phyloP scores from a whole-genome alignment of 345 rosid species.

The Gossypium arboreum region DNA sequence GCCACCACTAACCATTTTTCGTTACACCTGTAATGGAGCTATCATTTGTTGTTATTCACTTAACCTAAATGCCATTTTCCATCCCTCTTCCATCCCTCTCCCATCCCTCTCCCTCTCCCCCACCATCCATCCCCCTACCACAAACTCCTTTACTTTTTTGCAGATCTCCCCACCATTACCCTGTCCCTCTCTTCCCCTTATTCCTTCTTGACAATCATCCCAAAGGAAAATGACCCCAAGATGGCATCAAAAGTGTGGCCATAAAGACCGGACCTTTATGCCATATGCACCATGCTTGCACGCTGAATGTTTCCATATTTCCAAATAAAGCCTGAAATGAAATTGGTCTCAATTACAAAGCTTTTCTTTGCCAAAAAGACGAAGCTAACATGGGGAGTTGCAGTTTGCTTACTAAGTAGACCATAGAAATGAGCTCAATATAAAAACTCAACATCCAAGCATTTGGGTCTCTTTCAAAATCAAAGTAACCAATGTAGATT shows the following conservation, averaged over 20 bases:
- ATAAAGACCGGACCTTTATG: constrained; percentile 58
- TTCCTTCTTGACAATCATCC: constrained; percentile 11
- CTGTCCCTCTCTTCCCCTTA: too few species aligned
- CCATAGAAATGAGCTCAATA: constrained; percentile 36
- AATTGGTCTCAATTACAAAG: background rate
- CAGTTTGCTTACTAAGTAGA: constrained; percentile 35
- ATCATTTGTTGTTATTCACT: too few species aligned
- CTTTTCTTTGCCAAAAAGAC: background rate
- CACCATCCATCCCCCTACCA: too few species aligned
- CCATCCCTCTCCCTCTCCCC: too few species aligned
- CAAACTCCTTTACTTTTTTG: too few species aligned
- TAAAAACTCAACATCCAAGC: constrained; percentile 41
- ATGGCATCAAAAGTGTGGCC: constrained; percentile 49
- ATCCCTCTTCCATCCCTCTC: too few species aligned
- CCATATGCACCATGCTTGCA: constrained; percentile 39
- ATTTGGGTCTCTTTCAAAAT: constrained; percentile 36
- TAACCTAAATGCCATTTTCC: too few species aligned
- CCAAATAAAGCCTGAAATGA: constrained; percentile 42
- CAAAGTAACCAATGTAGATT: constrained; percentile 36
- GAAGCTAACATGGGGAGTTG: background rate
- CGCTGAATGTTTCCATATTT: constrained; percentile 23
- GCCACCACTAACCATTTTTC: too few species aligned
- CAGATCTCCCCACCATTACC: too few species aligned
- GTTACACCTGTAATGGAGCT: too few species aligned
- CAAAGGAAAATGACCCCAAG: constrained; percentile 41